Percentiles rank a stretch among this genome's conserved stretches.
Conservation (phyloP, 768 basidiomycete genomes). For the Obba rivulosa region DNA sequence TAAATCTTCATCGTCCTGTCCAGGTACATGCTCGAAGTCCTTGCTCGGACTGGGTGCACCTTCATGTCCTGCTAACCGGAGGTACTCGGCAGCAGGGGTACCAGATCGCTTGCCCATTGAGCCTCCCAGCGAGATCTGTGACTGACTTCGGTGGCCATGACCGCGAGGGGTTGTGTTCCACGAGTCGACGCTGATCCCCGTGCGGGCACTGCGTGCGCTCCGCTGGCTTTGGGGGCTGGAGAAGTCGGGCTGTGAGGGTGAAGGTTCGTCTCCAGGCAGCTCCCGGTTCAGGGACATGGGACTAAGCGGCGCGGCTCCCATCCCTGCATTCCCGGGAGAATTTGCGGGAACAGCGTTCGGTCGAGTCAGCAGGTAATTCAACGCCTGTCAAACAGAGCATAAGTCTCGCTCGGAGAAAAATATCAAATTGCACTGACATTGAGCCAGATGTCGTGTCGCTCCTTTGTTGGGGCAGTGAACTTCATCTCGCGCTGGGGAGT, state of each 20-base stretch:
- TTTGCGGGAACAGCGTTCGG: slow-evolving; percentile 36
- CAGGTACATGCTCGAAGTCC: slow-evolving; percentile 37
- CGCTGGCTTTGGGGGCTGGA: slow-evolving; percentile 73
- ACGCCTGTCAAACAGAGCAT: slow-evolving; percentile 54
- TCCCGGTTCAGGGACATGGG: slow-evolving; percentile 26
- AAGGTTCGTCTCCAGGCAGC: slow-evolving; percentile 42
- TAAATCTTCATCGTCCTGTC: slow-evolving; percentile 54
- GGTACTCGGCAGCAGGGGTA: slow-evolving; percentile 88
- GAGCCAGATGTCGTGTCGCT: slow-evolving; percentile 96
- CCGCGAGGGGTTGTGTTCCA: slow-evolving; percentile 70
- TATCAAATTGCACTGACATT: slow-evolving; percentile 49
- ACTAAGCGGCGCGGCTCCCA: slow-evolving; percentile 19
- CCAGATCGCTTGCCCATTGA: slow-evolving; percentile 83
- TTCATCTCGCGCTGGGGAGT: slow-evolving; percentile 97
- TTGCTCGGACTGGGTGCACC: slow-evolving; percentile 71
- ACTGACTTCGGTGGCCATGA: slow-evolving; percentile 64
- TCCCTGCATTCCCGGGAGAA: slow-evolving; percentile 17
- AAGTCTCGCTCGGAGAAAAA: background rate
- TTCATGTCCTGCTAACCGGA: slow-evolving; percentile 73
- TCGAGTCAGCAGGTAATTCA: slow-evolving; percentile 84
- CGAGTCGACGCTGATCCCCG: slow-evolving; percentile 43
- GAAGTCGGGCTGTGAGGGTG: slow-evolving; percentile 39
- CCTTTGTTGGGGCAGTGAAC: slow-evolving; percentile 93
- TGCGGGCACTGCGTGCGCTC: slow-evolving; percentile 53
- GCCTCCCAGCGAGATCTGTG: slow-evolving; percentile 67